Evolutionary conservation across 208 protist species (phyloP).

Genomic region (Cochliopodium minus): DNA sequence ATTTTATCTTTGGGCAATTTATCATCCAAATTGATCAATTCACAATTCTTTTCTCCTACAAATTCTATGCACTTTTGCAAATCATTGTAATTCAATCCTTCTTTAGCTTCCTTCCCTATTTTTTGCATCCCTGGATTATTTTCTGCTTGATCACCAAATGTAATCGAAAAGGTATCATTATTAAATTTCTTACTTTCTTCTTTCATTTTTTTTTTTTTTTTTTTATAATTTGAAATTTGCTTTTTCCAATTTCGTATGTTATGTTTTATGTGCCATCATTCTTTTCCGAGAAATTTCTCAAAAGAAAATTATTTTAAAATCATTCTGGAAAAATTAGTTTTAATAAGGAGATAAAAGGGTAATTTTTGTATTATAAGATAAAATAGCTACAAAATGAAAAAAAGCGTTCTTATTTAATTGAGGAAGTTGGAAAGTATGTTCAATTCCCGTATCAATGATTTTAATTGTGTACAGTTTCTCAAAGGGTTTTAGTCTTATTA

Average conservation of each 20-base stretch:
- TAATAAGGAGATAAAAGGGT: too few species aligned
- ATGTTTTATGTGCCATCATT: too few species aligned
- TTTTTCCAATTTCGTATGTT: neutral
- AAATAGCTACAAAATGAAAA: too few species aligned
- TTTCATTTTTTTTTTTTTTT: neutral
- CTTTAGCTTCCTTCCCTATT: neutral
- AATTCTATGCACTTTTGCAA: slow-evolving; percentile 6
- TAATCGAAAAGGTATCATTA: slow-evolving; percentile 17
- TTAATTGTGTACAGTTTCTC: too few species aligned
- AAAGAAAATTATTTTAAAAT: too few species aligned
- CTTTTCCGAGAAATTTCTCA: too few species aligned
- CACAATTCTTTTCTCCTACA: slow-evolving; percentile 16
- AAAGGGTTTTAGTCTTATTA: too few species aligned
- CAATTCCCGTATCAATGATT: too few species aligned
- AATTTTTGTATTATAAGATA: too few species aligned
- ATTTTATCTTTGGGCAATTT: neutral
- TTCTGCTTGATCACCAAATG: slow-evolving; percentile 18
- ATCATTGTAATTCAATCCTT: slow-evolving; percentile 14
- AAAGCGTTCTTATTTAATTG: too few species aligned
- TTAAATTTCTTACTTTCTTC: neutral
- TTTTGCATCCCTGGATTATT: slow-evolving; percentile 22
- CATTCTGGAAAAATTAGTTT: too few species aligned
- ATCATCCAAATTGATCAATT: slow-evolving; percentile 17
- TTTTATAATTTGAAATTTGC: neutral
- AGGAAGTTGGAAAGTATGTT: too few species aligned